These are phyloP conservation scores for Myriosclerotinia duriaeana DNA, from an alignment of 2,329 filamentous ascomycete genomes.

Conservation along the genomic window DNA sequence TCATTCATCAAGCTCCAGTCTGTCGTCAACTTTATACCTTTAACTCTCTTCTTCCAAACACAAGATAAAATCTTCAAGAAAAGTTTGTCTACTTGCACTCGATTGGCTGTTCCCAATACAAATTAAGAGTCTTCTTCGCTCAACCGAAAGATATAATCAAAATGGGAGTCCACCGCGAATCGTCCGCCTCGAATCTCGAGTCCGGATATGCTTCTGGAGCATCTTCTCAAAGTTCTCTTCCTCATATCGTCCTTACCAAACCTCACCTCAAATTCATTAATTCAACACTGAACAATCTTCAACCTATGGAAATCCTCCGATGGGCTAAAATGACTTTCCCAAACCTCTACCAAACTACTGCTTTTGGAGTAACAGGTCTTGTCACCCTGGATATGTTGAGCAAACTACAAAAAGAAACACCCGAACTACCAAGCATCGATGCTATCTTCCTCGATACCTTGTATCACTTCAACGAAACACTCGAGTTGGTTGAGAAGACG, in stretches of 20 bases:
- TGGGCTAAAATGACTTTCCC: constrained; percentile 92
- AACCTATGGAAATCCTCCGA: constrained; percentile 85
- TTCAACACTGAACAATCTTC: constrained; percentile 79
- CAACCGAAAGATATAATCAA: constrained; percentile 22
- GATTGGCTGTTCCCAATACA: neutral
- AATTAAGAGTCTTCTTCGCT: constrained; percentile 7
- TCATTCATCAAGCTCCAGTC: neutral
- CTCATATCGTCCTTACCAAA: constrained; percentile 81
- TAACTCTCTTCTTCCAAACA: neutral
- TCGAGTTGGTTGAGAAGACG: constrained; percentile 71
- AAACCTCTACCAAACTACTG: constrained; percentile 82
- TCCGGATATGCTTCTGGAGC: constrained; percentile 77
- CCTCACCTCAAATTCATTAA: constrained; percentile 90
- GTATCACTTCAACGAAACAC: constrained; percentile 78
- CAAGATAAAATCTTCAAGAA: neutral
- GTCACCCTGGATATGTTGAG: constrained; percentile 84
- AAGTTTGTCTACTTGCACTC: neutral
- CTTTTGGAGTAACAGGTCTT: constrained; percentile 78
- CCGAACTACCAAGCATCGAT: constrained; percentile 59
- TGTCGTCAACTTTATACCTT: neutral
- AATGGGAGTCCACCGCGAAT: constrained; percentile 36
- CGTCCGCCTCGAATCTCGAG: constrained; percentile 53
- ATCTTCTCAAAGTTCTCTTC: constrained; percentile 62
- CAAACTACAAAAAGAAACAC: constrained; percentile 64
- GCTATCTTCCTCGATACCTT: constrained; percentile 82